Base-by-base conservation (phyloP, 768 basidiomycete genomes). In the Terana coerulea region DNA sequence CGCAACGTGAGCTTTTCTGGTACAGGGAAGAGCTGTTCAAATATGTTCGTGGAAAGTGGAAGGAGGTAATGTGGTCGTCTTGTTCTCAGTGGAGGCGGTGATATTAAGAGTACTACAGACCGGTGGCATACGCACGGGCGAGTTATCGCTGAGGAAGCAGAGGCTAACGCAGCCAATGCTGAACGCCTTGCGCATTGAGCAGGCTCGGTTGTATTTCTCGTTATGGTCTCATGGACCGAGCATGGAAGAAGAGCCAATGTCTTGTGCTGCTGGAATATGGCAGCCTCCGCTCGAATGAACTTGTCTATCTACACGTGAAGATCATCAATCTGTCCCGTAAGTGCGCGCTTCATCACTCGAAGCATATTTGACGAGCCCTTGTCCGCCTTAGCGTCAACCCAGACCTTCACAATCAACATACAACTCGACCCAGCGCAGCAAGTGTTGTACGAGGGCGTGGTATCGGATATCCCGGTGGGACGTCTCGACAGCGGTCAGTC, bases 1-100 rank as follows among this genome's bases (percentile, higher is more conserved):
- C 74, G 9, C 86, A 92, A 63, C 76, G 83, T 33, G 89, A 93
- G 63, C 64, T 95, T 14, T 99, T 98, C 72, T 99, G 97, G 97
- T 95, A 97, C 65, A 77, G 95, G 30, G 95, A 99, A 66, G 83
- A 86, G 56, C 69, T 99, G 9, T 79, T 98, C 60, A 80, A 80
- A 40, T 68, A 71, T 44, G 64, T 98, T 12, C 72, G 70, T 11
- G 86, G 86, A 9, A 74, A 72, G 15, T 99, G 97, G 97, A 78
- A 78, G 62, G 97, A 98, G 80, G 95, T 92, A 53, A 52, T 79
- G 22, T 15, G 12, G 2, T 10, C 26, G n/a, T 30, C 46, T 8
- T 39, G 14, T 8, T 19, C 5, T 6, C 7, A n/a, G n/a, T n/a
- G n/a, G n/a, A 37, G 1, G 15, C 9, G 3, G 19, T 36, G 8